These are phyloP conservation scores for Botrytis deweyae DNA, from an alignment of 2,329 filamentous ascomycete genomes.

Conservation along the genomic window DNA sequence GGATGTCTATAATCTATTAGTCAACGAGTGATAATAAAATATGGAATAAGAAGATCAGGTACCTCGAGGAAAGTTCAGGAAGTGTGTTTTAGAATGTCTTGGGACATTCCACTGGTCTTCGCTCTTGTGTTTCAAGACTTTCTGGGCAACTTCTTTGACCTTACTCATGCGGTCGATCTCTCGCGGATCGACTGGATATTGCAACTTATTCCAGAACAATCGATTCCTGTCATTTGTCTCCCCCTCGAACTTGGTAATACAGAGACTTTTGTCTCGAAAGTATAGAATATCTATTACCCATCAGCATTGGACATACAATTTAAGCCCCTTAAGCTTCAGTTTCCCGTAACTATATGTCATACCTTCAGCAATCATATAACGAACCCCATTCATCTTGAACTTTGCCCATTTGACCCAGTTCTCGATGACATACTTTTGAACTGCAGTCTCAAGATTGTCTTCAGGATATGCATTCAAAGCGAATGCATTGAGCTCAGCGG, in stretches of 20 bases:
- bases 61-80: background rate
- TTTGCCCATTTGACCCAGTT: background rate
- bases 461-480: background rate
- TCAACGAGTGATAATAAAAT: too few relatives aligned
- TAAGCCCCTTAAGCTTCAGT: too few relatives aligned
- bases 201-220: background rate
- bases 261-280: background rate
- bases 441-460: background rate
- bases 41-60: background rate
- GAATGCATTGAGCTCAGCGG: background rate
- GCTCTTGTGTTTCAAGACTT: background rate
- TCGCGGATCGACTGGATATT: background rate
- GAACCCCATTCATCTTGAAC: background rate
- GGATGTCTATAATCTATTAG: background rate
- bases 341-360: background rate
- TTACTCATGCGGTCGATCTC: background rate
- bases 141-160: background rate
- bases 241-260: background rate
- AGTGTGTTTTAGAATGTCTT: background rate
- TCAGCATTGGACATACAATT: background rate
- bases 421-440: background rate
- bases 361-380: background rate
- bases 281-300: background rate
- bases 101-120: background rate
- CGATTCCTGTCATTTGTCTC: background rate